Conservation (phyloP, 78 protist genomes). For the Paulinella micropora region DNA sequence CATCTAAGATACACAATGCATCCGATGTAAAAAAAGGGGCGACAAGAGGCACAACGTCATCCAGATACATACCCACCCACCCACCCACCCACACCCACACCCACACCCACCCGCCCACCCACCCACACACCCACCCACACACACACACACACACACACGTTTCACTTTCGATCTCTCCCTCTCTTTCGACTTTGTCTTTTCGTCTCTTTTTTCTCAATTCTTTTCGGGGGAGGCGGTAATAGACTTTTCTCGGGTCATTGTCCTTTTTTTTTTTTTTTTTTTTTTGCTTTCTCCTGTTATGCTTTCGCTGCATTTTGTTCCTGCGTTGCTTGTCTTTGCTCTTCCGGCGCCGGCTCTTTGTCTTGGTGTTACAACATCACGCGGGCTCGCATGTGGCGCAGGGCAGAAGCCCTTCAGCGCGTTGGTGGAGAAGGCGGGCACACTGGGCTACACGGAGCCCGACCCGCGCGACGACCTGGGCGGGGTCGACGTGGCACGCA, state of each 20-base stretch:
- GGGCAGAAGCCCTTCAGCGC: background rate
- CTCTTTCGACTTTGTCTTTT: no score
- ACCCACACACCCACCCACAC: no score
- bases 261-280: no score
- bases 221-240: background rate
- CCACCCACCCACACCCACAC: no score
- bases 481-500: conserved; percentile 62
- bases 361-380: background rate
- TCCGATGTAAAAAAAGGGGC: no score
- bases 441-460: conserved; percentile 53
- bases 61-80: no score
- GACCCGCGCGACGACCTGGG: conserved; percentile 63
- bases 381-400: background rate
- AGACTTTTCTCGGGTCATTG: background rate
- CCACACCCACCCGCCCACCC: no score
- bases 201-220: background rate
- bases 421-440: conserved; percentile 16
- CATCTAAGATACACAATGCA: no score
- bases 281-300: background rate
- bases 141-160: no score
- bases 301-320: background rate
- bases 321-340: background rate
- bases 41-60: no score
- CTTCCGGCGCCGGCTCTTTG: background rate
- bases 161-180: no score